Conservation (phyloP, 2,329 filamentous ascomycete species). For the Aspergillus sp. region DNA sequence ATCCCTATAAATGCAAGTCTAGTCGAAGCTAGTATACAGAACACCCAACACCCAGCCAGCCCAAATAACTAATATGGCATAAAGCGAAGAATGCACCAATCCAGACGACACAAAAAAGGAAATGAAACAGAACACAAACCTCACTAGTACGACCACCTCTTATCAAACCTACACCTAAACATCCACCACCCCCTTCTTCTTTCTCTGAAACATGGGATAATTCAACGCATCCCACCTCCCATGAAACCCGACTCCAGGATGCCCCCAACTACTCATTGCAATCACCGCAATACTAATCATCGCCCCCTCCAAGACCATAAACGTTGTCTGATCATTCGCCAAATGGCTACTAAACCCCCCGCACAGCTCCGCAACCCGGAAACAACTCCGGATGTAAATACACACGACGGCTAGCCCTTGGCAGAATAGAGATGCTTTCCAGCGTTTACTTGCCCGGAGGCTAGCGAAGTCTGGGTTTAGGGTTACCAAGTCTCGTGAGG, state of each 20-base stretch:
- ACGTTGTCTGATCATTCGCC: conserved; percentile 52
- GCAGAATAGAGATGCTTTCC: background rate
- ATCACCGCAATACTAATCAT: conserved; percentile 44
- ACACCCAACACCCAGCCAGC: background rate
- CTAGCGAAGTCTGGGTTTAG: background rate
- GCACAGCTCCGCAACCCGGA: conserved; percentile 53
- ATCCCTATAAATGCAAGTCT: background rate
- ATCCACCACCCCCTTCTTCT: background rate
- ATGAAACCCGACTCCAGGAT: background rate
- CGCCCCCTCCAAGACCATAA: conserved; percentile 55
- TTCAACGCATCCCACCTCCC: background rate
- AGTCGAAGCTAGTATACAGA: background rate
- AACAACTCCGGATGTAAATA: conserved; percentile 51
- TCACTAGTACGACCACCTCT: too few relatives aligned
- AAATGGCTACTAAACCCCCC: conserved; percentile 50
- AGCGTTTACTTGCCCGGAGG: background rate
- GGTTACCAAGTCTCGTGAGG: background rate
- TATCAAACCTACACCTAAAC: background rate
- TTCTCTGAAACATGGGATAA: background rate
- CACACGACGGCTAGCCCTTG: conserved; percentile 36
- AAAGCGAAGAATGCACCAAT: background rate
- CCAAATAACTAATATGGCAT: background rate
- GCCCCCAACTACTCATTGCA: background rate
- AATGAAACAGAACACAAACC: background rate
- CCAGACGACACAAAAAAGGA: background rate